Base-by-base conservation (phyloP, 2,329 filamentous ascomycete species). In the Fusarium zealandicum region DNA sequence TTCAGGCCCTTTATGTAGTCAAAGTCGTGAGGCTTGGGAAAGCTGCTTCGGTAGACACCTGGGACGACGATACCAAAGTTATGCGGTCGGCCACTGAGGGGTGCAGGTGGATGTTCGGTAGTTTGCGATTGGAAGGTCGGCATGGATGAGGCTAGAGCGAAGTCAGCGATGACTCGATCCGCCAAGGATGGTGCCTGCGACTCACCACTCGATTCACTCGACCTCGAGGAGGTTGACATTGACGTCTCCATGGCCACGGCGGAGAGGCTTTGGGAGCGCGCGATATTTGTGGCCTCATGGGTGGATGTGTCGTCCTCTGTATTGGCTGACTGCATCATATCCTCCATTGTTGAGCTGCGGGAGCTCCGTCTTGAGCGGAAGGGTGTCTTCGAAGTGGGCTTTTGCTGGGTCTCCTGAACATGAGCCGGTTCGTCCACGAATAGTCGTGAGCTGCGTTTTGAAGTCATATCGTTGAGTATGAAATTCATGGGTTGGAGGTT, bases 21-120 rank as follows among this genome's bases (percentile, higher is more conserved):
- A 59, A 90, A 89, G 68, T 96, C 88, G 51, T 87, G 81, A 5
- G 81, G 73, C 57, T 85, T 78, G 3, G 93, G 93, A 69, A 92
- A 96, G 61, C 88, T 89, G 73, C 90, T 93, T 45, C 93, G 85
- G 71, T 91, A 96, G 22, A 97, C 80, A 8, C 88, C 87, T 6
- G 86, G 83, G 16, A 88, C 76, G 16, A 96, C 88, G 22, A 85
- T 76, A 14, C 89, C 90, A 73, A 93, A 96, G 70, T 96, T 96
- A 61, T 76, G 67, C 1, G 90, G 90, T 6, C 73, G 66, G 11
- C 72, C 71, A 31, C 66, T 61, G 13, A 64, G 38, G 7, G 68
- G 66, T 6, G 63, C 63, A n/a, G 33, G 17, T 6, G 66, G 57
- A 31, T 64, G 63, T 14, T 66, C 56, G 10, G 57, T 30, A 28